Conservation (phyloP, 371 early-diverging fungal genomes). For the Saksenaea oblongispora region DNA sequence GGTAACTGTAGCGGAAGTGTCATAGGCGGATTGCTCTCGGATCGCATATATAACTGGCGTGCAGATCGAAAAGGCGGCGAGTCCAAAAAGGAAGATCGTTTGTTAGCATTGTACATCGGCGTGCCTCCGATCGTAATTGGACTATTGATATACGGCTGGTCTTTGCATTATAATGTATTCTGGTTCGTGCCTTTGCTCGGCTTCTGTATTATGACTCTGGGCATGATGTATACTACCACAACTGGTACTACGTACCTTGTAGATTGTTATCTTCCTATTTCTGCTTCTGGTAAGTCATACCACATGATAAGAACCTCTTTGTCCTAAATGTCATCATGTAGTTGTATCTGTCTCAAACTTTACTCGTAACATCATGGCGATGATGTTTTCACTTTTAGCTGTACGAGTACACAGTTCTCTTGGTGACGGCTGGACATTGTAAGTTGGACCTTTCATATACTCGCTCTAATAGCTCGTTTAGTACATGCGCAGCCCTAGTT, state of each 20-base stretch:
- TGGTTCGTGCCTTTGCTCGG: conserved; percentile 35
- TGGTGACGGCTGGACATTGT: conserved; percentile 45
- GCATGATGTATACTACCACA: conserved; percentile 40
- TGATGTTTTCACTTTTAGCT: conserved; percentile 36
- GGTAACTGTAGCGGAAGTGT: conserved; percentile 50
- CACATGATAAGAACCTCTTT: background rate
- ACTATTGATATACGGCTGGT: conserved; percentile 41
- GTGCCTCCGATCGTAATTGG: conserved; percentile 27
- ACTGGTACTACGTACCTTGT: conserved; percentile 31
- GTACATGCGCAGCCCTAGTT: conserved; percentile 21
- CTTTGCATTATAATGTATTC: conserved; percentile 18
- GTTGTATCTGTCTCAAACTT: conserved; percentile 34
- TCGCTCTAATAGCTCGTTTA: background rate
- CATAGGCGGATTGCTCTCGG: conserved; percentile 39
- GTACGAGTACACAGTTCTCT: conserved; percentile 23
- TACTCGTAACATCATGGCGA: conserved; percentile 31
- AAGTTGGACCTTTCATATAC: conserved; percentile 12
- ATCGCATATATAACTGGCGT: conserved; percentile 23
- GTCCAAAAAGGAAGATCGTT: conserved; percentile 13
- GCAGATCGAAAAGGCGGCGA: conserved; percentile 5
- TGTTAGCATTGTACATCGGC: conserved; percentile 28
- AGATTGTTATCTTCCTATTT: conserved; percentile 25
- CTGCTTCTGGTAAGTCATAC: conserved; percentile 36
- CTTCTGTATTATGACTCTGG: conserved; percentile 21
- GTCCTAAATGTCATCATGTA: background rate